Evolutionary conservation across 129 eudicot genomes (phyloP).

Genomic region (Lonicera japonica): DNA sequence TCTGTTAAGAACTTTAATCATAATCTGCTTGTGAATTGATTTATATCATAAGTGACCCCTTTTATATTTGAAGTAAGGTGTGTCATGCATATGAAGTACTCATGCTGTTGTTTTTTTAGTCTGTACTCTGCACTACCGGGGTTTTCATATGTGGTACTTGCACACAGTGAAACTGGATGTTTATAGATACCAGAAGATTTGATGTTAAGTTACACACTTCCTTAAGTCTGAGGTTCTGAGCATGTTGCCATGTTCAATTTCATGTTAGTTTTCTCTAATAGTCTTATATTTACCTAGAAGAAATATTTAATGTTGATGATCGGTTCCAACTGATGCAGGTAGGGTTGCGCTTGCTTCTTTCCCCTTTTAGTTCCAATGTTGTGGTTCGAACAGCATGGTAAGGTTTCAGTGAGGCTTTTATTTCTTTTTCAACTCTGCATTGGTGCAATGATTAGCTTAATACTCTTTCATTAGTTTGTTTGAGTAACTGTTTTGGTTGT

Average conservation of each 20-base stretch:
- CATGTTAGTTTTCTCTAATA: no score
- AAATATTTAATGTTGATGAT: not conserved
- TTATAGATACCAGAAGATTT: no score
- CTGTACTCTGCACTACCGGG: not conserved
- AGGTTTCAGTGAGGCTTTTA: constrained; percentile 7
- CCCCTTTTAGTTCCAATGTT: constrained; percentile 71
- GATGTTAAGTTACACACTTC: not conserved
- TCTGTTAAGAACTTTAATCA: no score
- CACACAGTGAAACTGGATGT: not conserved
- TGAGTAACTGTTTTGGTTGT: not conserved
- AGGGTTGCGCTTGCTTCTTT: constrained; percentile 69
- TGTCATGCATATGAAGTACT: not conserved
- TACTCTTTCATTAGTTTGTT: not conserved
- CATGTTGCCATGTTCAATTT: no score
- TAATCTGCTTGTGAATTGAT: no score
- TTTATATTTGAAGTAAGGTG: no score
- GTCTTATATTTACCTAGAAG: no score
- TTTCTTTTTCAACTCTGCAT: not conserved
- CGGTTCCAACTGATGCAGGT: constrained; percentile 45
- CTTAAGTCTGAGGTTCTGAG: no score
- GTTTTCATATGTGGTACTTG: not conserved
- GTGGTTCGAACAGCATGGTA: constrained; percentile 84
- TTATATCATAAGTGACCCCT: no score
- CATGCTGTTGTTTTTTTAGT: not conserved
- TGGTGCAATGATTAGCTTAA: not conserved